Evolutionary conservation across 768 basidiomycete genomes (phyloP).

Genomic region (Calocybe indica): DNA sequence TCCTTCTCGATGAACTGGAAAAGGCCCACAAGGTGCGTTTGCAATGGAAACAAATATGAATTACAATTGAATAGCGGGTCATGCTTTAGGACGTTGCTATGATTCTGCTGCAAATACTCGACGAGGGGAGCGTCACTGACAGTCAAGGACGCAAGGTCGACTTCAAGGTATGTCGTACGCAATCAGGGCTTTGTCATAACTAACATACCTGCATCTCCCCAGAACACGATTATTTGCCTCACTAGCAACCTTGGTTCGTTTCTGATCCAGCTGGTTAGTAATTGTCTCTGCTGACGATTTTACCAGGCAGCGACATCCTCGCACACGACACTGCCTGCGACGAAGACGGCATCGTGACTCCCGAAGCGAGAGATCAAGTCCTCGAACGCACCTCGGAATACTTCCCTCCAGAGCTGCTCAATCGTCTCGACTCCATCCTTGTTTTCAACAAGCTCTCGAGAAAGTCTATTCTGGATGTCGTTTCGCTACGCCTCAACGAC

Average conservation of each 20-base stretch:
- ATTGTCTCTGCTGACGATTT: not conserved
- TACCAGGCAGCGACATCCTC: conserved; percentile 60
- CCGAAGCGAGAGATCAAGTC: conserved; percentile 59
- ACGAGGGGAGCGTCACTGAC: conserved; percentile 87
- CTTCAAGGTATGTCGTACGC: conserved; percentile 58
- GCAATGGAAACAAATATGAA: not conserved
- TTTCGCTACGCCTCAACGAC: conserved; percentile 69
- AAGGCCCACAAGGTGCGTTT: conserved; percentile 77
- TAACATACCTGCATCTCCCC: not conserved
- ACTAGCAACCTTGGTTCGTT: conserved; percentile 78
- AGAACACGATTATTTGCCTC: conserved; percentile 90
- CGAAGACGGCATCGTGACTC: conserved; percentile 56
- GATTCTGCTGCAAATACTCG: conserved; percentile 86
- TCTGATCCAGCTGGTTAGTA: not conserved
- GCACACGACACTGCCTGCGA: conserved; percentile 60
- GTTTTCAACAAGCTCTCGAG: conserved; percentile 89
- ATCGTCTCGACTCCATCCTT: conserved; percentile 80
- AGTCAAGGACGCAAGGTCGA: conserved; percentile 90
- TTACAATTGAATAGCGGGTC: not conserved
- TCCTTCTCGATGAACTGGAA: conserved; percentile 84
- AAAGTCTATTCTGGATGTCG: conserved; percentile 70
- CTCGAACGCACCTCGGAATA: conserved; percentile 69
- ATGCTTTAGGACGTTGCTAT: conserved; percentile 67
- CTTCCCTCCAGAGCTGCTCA: conserved; percentile 89
- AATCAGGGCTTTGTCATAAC: not conserved